phyloP scores from a whole-genome alignment of 768 basidiomycete species.

The Podaxis sp. region DNA sequence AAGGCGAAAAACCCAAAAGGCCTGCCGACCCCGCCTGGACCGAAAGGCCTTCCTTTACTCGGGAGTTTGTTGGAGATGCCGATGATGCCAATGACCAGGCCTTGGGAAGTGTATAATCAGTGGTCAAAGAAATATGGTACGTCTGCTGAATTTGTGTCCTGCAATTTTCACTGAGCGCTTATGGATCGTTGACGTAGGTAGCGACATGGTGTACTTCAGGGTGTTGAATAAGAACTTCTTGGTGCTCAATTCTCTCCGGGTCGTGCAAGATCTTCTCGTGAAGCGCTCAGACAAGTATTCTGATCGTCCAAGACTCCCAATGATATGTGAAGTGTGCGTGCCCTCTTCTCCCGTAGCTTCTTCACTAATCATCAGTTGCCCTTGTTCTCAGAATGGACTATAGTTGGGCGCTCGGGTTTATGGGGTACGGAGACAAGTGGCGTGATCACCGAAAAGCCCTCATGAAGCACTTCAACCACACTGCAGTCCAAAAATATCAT shows the following conservation, averaged over 20 bases:
- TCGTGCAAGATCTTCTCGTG: conserved; percentile 15
- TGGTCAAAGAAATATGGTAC: conserved; percentile 23
- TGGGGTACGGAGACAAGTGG: conserved; percentile 24
- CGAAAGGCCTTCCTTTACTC: conserved; percentile 19
- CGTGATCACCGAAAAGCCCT: conserved; percentile 23
- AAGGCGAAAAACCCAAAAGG: background rate
- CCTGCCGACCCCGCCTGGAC: conserved; percentile 20
- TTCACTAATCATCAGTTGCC: background rate
- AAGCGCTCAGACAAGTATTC: conserved; percentile 16
- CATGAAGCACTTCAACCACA: conserved; percentile 24
- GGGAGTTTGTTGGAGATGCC: conserved; percentile 21
- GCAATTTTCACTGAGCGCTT: background rate
- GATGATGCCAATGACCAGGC: conserved; percentile 17
- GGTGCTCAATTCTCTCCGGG: conserved; percentile 8
- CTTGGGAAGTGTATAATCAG: conserved; percentile 20
- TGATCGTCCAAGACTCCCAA: conserved; percentile 23
- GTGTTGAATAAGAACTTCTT: conserved; percentile 3
- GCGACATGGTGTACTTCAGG: conserved; percentile 5
- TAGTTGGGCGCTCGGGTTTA: conserved; percentile 14
- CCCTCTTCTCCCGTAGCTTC: background rate
- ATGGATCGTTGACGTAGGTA: background rate
- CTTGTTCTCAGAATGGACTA: conserved; percentile 17
- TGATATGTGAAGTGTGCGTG: conserved; percentile 23
- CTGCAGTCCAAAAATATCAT: conserved; percentile 14
- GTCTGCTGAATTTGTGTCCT: background rate